These are phyloP conservation scores for Allomyces macrogynus DNA, from an alignment of 192 early-diverging fungal species.

Conservation along the genomic window DNA sequence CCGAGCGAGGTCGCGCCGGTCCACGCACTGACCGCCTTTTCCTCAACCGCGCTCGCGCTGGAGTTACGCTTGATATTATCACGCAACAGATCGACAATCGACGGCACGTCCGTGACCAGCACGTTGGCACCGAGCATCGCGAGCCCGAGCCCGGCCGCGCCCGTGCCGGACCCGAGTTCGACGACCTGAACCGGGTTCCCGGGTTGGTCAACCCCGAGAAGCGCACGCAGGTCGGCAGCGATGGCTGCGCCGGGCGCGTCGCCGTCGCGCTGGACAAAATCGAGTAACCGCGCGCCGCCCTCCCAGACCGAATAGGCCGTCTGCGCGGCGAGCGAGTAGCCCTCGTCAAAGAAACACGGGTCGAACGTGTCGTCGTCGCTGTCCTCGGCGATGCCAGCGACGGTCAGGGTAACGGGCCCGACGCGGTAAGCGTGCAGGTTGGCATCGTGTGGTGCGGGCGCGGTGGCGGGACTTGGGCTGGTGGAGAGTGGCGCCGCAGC, in stretches of 20 bases:
- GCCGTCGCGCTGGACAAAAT: background rate
- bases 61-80: background rate
- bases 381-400: background rate
- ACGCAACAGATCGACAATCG: background rate
- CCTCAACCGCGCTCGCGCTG: background rate
- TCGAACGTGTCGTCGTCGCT: background rate
- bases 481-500: too few relatives aligned
- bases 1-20: too few relatives aligned
- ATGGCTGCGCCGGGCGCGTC: background rate
- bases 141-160: background rate
- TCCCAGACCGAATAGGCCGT: background rate
- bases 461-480: too few relatives aligned
- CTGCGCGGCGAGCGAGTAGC: constrained; percentile 1
- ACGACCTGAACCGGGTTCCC: background rate
- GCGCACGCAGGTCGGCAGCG: background rate
- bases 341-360: background rate
- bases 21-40: too few relatives aligned
- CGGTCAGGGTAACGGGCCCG: background rate
- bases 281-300: background rate
- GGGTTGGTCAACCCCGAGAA: background rate
- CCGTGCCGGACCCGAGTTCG: background rate
- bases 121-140: background rate
- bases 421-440: background rate
- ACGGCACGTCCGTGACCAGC: background rate
- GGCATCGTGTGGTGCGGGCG: background rate